Evolutionary conservation across 2,329 filamentous ascomycete species (phyloP).

Genomic region (Ceratocystis diversiconidia): DNA sequence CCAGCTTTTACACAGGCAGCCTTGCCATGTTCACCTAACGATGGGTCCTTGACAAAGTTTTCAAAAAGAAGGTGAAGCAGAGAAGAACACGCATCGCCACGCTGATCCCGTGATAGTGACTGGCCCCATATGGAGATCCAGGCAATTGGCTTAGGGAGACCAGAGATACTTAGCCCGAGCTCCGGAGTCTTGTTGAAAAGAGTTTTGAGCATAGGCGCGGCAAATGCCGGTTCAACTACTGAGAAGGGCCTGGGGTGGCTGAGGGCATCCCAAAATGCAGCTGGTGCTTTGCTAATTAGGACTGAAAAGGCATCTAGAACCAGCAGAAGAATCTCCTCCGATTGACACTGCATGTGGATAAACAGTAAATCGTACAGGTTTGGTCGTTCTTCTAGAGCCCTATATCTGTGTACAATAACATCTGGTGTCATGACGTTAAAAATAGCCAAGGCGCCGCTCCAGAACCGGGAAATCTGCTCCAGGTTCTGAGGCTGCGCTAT

Average conservation of each 20-base stretch:
- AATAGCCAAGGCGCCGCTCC: constrained; percentile 63
- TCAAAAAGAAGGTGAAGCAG: constrained; percentile 62
- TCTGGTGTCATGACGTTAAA: constrained; percentile 58
- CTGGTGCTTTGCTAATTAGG: constrained; percentile 60
- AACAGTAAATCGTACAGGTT: constrained; percentile 52
- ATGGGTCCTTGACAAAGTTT: constrained; percentile 40
- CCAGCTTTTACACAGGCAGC: constrained; percentile 51
- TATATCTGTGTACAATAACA: constrained; percentile 62
- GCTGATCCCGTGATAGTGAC: constrained; percentile 61
- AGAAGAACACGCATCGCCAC: constrained; percentile 67
- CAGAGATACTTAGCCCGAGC: constrained; percentile 16
- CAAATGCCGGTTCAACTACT: constrained; percentile 72
- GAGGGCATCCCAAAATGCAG: constrained; percentile 79
- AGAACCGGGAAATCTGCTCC: constrained; percentile 53
- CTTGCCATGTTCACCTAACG: constrained; percentile 42
- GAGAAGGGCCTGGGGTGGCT: constrained; percentile 64
- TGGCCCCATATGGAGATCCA: constrained; percentile 69
- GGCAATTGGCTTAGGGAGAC: constrained; percentile 46
- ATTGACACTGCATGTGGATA: constrained; percentile 39
- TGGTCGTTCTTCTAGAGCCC: constrained; percentile 63
- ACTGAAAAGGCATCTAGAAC: constrained; percentile 56
- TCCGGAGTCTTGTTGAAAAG: constrained; percentile 48
- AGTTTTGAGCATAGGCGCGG: constrained; percentile 50
- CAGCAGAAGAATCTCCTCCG: constrained; percentile 47
- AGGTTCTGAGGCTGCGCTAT: constrained; percentile 24